Evolutionary conservation across 305 asterid genomes (phyloP).

Genomic region (Caryopteris hybrid): DNA sequence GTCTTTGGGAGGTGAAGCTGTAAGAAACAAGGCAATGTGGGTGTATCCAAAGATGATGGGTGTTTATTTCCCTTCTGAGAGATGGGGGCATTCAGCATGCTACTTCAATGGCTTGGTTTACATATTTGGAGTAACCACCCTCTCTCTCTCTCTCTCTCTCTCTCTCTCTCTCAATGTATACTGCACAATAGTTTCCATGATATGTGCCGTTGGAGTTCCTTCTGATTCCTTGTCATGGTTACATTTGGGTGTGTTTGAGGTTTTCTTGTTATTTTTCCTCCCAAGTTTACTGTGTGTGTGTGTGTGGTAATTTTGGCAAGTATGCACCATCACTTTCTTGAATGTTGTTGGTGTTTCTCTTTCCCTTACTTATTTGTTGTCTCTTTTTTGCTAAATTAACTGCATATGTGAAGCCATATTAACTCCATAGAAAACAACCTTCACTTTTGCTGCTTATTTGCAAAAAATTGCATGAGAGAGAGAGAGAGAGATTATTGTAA

Average conservation of each 20-base stretch:
- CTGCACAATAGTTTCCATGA: constrained; percentile 12
- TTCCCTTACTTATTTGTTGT: constrained; percentile 14
- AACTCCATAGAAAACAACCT: background rate
- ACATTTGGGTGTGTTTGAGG: background rate
- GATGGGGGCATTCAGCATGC: constrained; percentile 99
- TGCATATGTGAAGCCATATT: background rate
- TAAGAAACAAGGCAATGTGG: constrained; percentile 71
- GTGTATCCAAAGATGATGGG: constrained; percentile 67
- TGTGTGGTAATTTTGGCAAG: constrained; percentile 39
- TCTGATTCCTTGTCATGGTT: background rate
- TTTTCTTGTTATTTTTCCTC: background rate
- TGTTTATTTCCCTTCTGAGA: constrained; percentile 62
- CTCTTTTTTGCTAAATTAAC: background rate
- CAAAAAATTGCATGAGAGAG: background rate
- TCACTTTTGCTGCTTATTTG: background rate
- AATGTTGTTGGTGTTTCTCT: constrained; percentile 30
- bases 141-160: background rate
- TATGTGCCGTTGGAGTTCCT: background rate
- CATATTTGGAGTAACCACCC: constrained; percentile 63
- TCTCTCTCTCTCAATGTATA: background rate
- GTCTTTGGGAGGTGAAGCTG: constrained; percentile 48
- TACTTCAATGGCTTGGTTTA: constrained; percentile 68
- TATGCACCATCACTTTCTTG: constrained; percentile 49
- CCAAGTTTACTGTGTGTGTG: too few species aligned
- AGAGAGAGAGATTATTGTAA: background rate